phyloP scores from a whole-genome alignment of 2,329 filamentous ascomycete genomes.

The Colletotrichum higginsianum region DNA sequence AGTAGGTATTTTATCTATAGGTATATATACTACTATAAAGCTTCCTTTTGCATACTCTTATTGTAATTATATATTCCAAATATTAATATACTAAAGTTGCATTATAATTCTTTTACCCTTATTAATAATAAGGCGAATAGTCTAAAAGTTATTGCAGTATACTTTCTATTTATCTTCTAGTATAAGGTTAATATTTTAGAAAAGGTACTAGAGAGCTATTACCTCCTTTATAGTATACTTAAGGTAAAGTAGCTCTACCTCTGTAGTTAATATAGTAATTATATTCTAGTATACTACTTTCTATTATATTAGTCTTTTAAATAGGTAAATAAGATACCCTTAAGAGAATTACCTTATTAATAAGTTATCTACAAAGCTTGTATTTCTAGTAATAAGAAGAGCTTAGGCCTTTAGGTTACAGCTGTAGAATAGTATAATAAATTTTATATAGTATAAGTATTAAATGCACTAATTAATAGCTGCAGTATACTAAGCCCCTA shows the following conservation, averaged over 20 bases:
- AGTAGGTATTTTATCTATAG: too few species aligned
- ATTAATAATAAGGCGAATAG: too few species aligned
- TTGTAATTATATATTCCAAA: too few species aligned
- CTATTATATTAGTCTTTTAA: neutral
- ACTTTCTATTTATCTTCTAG: too few species aligned
- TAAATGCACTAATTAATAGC: neutral
- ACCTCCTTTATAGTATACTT: neutral
- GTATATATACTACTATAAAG: too few species aligned
- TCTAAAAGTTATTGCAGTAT: too few species aligned
- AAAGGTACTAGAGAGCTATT: neutral
- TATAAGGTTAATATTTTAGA: neutral
- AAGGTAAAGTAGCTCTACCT: neutral
- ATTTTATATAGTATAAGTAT: neutral
- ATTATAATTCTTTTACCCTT: too few species aligned
- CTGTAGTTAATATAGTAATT: neutral
- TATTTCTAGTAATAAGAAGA: too few species aligned
- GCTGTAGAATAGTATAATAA: neutral
- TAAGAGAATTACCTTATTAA: neutral
- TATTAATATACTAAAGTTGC: too few species aligned
- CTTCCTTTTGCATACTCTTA: too few species aligned
- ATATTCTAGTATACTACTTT: neutral
- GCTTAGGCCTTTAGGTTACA: too few species aligned
- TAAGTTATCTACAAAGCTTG: too few species aligned
- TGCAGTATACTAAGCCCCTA: neutral
- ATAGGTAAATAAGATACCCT: neutral